Base-by-base conservation (phyloP, 2,329 filamentous ascomycete species). In the Westerdykella sp. region DNA sequence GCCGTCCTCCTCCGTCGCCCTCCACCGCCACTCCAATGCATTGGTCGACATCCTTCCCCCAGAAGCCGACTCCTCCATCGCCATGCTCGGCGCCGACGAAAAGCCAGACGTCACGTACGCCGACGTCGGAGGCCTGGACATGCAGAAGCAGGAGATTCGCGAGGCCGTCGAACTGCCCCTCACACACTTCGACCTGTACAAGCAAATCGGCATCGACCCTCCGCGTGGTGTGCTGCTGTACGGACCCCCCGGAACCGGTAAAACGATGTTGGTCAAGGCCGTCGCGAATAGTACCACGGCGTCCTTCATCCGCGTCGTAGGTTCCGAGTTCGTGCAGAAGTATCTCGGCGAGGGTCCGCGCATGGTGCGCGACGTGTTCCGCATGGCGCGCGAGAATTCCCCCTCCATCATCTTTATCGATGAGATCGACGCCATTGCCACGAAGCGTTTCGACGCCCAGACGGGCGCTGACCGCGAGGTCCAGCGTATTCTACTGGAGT, bases 371-470 rank as follows among this genome's bases (percentile, higher is more conserved):
- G 93, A 98, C 67, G 93, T 98, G 34, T 98, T 98, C 80, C 81
- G 93, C 50, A 98, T 98, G 93, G 93, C 93, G 31, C 84, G 93
- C 50, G 93, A 98, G 75, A 98, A 98, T 74, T 91, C 89, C 1
- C 93, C 93, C 0, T 86, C 90, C 46, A 98, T 98, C 69, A 98
- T 98, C 72, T 98, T 98, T 77, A 98, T 98, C 66, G 93, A 98
- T 66, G 93, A 98, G 69, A 96, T 98, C 57, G 93, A 98, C 65
- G 93, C 93, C 50, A 97, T 98, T 60, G 93, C 93, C 48, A 98
- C 93, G 34, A 98, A 98, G 75, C 91, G 93, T 69, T 98, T 98
- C 72, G 93, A 98, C 66, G 93, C 93, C 18, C 93, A 98, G 72
- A 98, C 93, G 4, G 93, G 93, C 68, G 93, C 93, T 54, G 93